Conservation (phyloP, 805 yeast species). For the Metschnikowia amazonensis region DNA sequence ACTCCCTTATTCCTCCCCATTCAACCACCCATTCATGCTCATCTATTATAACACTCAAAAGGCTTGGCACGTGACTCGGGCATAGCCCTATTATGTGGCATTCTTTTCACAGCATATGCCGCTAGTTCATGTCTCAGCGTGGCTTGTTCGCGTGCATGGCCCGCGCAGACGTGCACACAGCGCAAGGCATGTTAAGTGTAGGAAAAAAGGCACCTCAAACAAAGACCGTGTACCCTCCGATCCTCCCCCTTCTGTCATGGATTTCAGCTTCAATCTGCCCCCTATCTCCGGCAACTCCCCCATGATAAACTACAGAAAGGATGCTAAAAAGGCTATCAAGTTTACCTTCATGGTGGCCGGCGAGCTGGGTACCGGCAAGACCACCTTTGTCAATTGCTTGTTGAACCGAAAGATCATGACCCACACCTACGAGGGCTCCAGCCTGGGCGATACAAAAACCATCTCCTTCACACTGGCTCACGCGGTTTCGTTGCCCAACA, state of each 20-base stretch:
- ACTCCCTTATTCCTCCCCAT: no score
- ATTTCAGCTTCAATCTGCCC: slow-evolving; percentile 27
- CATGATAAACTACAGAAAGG: slow-evolving; percentile 55
- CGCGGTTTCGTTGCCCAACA: slow-evolving; percentile 51
- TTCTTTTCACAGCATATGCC: no score
- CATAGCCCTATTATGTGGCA: no score
- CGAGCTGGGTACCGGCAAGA: slow-evolving; percentile 71
- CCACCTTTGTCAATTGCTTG: slow-evolving; percentile 68
- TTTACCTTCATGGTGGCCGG: slow-evolving; percentile 75
- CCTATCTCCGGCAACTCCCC: slow-evolving; percentile 31
- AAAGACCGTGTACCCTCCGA: background rate
- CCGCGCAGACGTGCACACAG: background rate
- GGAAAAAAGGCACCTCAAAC: slow-evolving; percentile 2
- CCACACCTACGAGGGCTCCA: slow-evolving; percentile 47
- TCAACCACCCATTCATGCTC: no score
- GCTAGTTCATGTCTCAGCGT: no score
- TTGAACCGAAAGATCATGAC: slow-evolving; percentile 59
- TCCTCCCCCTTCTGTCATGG: slow-evolving; percentile 11
- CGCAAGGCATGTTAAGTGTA: background rate
- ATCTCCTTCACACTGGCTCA: slow-evolving; percentile 56
- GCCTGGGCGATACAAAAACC: slow-evolving; percentile 40
- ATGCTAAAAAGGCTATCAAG: slow-evolving; percentile 67
- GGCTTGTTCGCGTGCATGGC: background rate
- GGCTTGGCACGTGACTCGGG: no score
- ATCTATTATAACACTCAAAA: no score